phyloP scores from a whole-genome alignment of 768 basidiomycete genomes.

The Xanthoconium stramineum region DNA sequence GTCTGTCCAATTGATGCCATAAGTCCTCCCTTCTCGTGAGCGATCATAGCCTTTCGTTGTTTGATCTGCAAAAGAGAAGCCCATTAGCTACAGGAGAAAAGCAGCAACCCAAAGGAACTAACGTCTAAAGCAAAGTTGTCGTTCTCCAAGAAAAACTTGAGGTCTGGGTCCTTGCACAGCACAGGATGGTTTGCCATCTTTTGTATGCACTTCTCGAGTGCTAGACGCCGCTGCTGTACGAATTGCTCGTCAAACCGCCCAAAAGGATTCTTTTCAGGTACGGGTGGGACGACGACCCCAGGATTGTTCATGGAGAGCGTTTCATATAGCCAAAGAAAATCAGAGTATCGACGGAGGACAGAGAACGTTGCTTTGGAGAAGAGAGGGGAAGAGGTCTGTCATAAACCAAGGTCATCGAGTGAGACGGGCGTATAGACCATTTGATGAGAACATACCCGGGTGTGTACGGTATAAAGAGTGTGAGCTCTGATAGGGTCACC shows the following conservation, averaged over 20 bases:
- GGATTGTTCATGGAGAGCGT: constrained; percentile 87
- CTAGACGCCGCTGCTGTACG: constrained; percentile 78
- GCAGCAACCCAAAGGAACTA: constrained; percentile 29
- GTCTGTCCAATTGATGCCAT: constrained; percentile 82
- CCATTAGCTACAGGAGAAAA: background rate
- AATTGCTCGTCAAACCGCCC: constrained; percentile 93
- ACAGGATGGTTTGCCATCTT: constrained; percentile 94
- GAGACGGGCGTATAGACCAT: background rate
- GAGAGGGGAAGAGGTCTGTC: constrained; percentile 78
- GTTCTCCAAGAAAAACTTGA: constrained; percentile 89
- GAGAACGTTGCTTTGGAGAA: constrained; percentile 85
- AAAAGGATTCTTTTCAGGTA: constrained; percentile 92
- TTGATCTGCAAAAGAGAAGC: constrained; percentile 60
- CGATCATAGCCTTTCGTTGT: constrained; percentile 74
- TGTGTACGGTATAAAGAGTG: constrained; percentile 96
- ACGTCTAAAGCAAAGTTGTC: constrained; percentile 91
- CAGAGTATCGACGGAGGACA: constrained; percentile 94
- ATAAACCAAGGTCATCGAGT: background rate
- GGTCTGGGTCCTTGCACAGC: constrained; percentile 80
- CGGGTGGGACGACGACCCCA: constrained; percentile 94
- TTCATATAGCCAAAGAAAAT: constrained; percentile 96
- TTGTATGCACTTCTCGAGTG: constrained; percentile 85
- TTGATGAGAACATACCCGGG: constrained; percentile 50
- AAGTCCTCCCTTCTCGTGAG: constrained; percentile 76
- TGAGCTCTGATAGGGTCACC: constrained; percentile 94